Base-by-base conservation (phyloP, 495 filamentous ascomycete species). In the Usnea hakonensis region DNA sequence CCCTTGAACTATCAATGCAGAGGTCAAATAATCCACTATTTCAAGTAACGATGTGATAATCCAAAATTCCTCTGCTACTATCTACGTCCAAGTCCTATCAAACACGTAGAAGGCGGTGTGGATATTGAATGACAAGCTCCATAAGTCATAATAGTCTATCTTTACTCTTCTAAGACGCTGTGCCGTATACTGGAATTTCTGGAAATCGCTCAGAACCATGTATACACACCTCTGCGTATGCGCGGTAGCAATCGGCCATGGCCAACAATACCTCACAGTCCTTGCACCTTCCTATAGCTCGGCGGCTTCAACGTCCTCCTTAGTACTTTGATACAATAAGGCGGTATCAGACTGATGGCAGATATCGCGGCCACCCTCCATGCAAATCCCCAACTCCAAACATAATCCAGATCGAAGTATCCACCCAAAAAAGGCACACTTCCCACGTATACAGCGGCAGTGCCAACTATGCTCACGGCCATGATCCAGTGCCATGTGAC, bases 401-500 rank as follows among this genome's bases (percentile, higher is more conserved):
- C 78, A 71, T 87, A 99, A 37, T 75, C 75, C 43, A 97, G 80
- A 68, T 97, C 91, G 74, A 95, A 97, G 74, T 99, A 97, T 37
- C 79, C 84, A 4, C 88, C 88, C 56, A 99, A 73, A 64, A 97
- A 93, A 19, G 95, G 95, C 32, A 99, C 78, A 60, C 84, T 90
- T 16, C 83, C 90, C 9, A 95, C 78, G 69, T 90, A 99, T 41
- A 92, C 64, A 36, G 88, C 64, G 23, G 87, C 83, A 0, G 95
- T 99, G 3, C 90, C 91, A 4, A 96, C 62, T 57, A 97, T 82
- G 48, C 81, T 85, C 63, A 91, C 74, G 41, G 95, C 85, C 94
- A 97, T 99, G 62, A 95, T 81, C 50, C 86, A 85, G 71, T 99
- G 95, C 95, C 95, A 97, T 9, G 95, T 99, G 13, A 90, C 96